Percentiles rank a stretch among this genome's conserved stretches.
Conservation (phyloP, 176 grass and related monocot genomes). For the Avena sativa region DNA sequence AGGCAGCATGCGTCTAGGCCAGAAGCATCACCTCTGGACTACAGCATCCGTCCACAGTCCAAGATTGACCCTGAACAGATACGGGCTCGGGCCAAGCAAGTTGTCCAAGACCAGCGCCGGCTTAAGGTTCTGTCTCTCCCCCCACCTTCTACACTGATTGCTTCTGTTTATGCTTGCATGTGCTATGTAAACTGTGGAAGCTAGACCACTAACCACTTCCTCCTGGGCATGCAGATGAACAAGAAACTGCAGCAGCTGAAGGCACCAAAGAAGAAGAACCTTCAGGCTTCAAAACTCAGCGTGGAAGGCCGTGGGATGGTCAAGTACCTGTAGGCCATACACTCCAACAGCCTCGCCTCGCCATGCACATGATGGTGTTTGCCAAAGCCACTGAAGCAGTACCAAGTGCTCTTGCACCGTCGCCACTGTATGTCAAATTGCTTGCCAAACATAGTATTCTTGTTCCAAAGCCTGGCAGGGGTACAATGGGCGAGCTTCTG, state of each 20-base stretch:
- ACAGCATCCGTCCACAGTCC: constrained; percentile 84
- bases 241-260: constrained; percentile 94
- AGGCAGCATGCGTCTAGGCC: constrained; percentile 88
- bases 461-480: constrained; percentile 43
- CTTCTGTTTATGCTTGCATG: neutral
- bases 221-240: constrained; percentile 68
- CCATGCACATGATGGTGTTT: neutral
- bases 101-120: constrained; percentile 71
- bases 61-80: constrained; percentile 87
- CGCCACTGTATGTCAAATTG: constrained; percentile 11
- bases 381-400: constrained; percentile 13
- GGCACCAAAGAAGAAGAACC: constrained; percentile 90
- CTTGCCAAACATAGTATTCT: constrained; percentile 30
- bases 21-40: constrained; percentile 95
- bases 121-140: constrained; percentile 55
- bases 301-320: constrained; percentile 93
- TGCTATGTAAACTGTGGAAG: constrained; percentile 6
- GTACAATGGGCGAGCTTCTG: constrained; percentile 11
- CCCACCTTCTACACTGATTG: neutral
- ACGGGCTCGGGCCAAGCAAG: constrained; percentile 82
- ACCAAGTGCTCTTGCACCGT: neutral
- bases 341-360: neutral
- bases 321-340: constrained; percentile 71
- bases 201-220: neutral
- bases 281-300: constrained; percentile 95